Percentiles rank a stretch among this genome's conserved stretches.
Evolutionary conservation across 225 moss, liverwort and hornwort genomes (phyloP).

Genomic region (Pseudoscleropodium purum): DNA sequence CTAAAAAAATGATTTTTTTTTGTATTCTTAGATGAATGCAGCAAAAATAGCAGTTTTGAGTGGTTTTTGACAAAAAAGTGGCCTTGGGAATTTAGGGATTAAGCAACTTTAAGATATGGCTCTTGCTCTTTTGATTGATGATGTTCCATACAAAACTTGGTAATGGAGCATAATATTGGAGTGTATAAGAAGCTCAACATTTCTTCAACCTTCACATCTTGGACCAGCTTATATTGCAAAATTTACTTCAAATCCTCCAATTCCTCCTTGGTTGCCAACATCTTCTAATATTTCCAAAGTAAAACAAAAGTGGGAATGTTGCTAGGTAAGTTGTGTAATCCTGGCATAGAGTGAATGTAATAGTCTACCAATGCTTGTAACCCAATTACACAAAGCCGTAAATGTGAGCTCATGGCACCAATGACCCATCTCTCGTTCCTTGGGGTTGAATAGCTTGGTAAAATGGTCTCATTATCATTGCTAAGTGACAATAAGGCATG

Average conservation of each 20-base stretch:
- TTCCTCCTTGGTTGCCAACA: background rate
- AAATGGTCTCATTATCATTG: background rate
- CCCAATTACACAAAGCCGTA: rapidly evolving
- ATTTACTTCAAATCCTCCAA: background rate
- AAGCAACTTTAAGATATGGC: no score
- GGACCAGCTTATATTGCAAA: background rate
- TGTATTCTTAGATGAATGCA: no score
- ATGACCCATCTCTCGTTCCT: no score
- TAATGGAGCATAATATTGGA: background rate
- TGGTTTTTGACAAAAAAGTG: no score
- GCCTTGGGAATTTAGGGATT: no score
- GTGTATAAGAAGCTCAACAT: background rate
- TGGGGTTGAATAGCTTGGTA: background rate
- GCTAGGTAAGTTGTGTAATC: background rate
- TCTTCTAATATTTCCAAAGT: background rate
- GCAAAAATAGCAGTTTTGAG: no score
- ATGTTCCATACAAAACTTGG: background rate
- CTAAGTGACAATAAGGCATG: background rate
- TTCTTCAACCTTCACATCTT: background rate
- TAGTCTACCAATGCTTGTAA: background rate
- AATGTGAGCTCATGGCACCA: no score
- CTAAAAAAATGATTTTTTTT: no score
- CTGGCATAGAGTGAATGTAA: background rate
- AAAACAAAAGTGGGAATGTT: background rate
- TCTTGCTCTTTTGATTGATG: background rate